Conservation (phyloP, 1,139 yeast genomes). For the Pichia sp. region DNA sequence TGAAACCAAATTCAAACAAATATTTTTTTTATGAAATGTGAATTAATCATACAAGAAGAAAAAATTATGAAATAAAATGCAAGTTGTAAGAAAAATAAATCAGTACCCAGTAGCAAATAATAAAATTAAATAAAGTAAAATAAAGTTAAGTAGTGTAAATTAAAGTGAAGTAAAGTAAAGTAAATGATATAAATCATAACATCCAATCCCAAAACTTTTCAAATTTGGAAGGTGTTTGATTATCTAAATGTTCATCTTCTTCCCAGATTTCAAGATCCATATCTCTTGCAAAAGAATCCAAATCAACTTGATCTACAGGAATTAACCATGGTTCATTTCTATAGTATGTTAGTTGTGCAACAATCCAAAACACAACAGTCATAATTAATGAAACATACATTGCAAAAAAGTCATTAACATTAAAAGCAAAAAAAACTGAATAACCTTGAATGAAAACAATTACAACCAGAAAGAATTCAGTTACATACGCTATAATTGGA, state of each 20-base stretch:
- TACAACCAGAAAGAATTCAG: constrained; percentile 43
- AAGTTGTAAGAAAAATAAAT: no score
- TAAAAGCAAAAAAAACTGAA: constrained; percentile 49
- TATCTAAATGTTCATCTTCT: constrained; percentile 10
- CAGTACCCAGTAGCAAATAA: not conserved
- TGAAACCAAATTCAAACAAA: no score
- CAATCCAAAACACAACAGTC: constrained; percentile 45
- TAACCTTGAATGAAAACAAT: constrained; percentile 69
- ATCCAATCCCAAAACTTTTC: constrained; percentile 30
- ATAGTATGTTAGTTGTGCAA: constrained; percentile 35
- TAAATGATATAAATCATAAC: constrained; percentile 32
- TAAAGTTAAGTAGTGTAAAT: not conserved
- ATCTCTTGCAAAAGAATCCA: constrained; percentile 17
- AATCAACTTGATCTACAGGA: constrained; percentile 42
- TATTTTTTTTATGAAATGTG: no score
- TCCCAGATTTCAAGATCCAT: constrained; percentile 23
- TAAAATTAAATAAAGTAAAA: not conserved
- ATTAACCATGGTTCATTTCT: constrained; percentile 36
- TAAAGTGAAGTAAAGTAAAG: not conserved
- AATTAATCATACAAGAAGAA: not conserved
- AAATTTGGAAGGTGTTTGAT: constrained; percentile 16
- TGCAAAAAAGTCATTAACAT: constrained; percentile 52
- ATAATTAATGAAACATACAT: constrained; percentile 60
- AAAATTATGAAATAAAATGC: not conserved
- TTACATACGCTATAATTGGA: constrained; percentile 61